Percentiles rank a stretch among this genome's conserved stretches.
Conservation (phyloP, 1,284 basidiomycete genomes). For the Grifola frondosa region DNA sequence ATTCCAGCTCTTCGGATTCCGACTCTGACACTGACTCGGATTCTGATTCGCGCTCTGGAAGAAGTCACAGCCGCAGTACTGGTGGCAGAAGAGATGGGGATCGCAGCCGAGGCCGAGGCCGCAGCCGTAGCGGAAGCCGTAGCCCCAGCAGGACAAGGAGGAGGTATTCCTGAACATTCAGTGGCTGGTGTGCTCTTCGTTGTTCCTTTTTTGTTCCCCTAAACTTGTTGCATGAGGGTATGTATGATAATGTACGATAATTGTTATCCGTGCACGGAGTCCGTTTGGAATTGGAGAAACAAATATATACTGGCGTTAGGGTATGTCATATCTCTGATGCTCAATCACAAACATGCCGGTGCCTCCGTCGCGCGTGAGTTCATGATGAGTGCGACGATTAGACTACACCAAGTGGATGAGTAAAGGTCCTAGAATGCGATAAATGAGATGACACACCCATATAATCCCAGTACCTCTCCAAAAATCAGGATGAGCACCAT, state of each 20-base stretch:
- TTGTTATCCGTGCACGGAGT: conserved; percentile 11
- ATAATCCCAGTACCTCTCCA: conserved; percentile 90
- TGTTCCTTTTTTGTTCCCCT: too few species aligned
- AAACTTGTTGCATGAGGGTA: too few species aligned
- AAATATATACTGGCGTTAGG: conserved; percentile 1
- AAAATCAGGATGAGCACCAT: conserved; percentile 94
- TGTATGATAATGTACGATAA: conserved; percentile 16
- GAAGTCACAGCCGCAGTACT: conserved; percentile 44
- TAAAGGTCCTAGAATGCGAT: conserved; percentile 1
- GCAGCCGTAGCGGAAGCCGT: conserved; percentile 20
- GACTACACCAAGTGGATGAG: conserved; percentile 37
- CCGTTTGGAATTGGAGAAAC: conserved; percentile 1
- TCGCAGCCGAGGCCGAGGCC: conserved; percentile 22
- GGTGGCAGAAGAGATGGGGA: conserved; percentile 25
- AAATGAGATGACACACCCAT: conserved; percentile 57
- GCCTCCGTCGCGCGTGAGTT: conserved; percentile 61
- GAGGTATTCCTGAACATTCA: too few species aligned
- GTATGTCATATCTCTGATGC: background rate
- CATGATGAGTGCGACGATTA: conserved; percentile 89
- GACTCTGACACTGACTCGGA: conserved; percentile 43
- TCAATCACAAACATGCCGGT: conserved; percentile 17
- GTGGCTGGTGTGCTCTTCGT: too few species aligned
- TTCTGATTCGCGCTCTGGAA: conserved; percentile 40
- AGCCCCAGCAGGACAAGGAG: conserved; percentile 15
- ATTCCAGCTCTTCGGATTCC: conserved; percentile 44